Base-by-base conservation (phyloP, 2,329 filamentous ascomycete species). In the Diaporthe helianthi region DNA sequence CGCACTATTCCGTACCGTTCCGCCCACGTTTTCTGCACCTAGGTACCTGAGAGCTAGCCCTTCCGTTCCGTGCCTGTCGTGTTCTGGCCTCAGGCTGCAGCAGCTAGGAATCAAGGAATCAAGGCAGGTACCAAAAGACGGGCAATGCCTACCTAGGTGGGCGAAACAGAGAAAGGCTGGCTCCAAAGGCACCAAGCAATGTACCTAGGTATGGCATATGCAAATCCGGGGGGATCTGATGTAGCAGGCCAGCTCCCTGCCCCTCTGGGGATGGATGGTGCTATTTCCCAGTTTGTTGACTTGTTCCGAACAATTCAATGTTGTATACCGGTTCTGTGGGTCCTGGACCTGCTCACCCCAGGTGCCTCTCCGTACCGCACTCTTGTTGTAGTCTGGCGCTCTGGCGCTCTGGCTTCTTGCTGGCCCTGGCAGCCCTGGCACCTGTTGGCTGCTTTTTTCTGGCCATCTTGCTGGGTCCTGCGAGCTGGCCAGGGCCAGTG, bases 271-370 rank as follows among this genome's bases (percentile, higher is more conserved):
- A 38, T 63, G 31, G 38, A 60, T 63, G 58, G 58, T 12, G 44
- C 58, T 63, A 29, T 63, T 19, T 63, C 58, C 58, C 49, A 49
- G 58, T n/a, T 49, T 49, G 44, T 63, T 63, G 58, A 63, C 58
- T 24, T 63, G 41, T 22, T 26, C 58, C 58, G 58, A 63, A 63
- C 58, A 36, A 26, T 63, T n/a, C n/a, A n/a, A n/a, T n/a, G n/a
- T n/a, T 63, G 41, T 63, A 47, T 63, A 61, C 12, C n/a, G n/a
- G n/a, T n/a, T n/a, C n/a, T 61, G 55, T 38, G 55, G 55, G 55
- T 61, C 55, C 54, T 22, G 54, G 38, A 44, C 36, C 24, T 60
- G 54, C 22, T 9, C 31, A 9, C n/a, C n/a, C n/a, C n/a, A n/a
- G n/a, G n/a, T n/a, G n/a, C n/a, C n/a, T n/a, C n/a, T n/a, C n/a